Evolutionary conservation across 495 filamentous ascomycete genomes (phyloP).

Genomic region (Pyrenula aspistea): DNA sequence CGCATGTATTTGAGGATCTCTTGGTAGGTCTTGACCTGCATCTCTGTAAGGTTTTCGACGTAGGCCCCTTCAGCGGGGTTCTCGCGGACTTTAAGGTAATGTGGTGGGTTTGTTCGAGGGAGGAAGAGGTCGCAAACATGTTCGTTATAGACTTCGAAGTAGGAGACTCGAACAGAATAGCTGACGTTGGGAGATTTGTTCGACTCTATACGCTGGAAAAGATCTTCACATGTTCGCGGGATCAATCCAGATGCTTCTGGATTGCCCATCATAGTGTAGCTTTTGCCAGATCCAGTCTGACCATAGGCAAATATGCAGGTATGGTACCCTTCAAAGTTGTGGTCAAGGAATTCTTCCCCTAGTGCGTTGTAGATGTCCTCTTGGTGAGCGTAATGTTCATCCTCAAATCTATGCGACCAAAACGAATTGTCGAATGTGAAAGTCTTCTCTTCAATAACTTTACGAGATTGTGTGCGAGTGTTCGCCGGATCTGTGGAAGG

Average conservation of each 20-base stretch:
- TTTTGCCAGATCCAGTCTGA: conserved; percentile 95
- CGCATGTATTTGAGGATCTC: conserved; percentile 89
- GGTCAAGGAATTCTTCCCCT: conserved; percentile 94
- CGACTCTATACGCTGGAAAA: conserved; percentile 87
- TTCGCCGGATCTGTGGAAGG: conserved; percentile 52
- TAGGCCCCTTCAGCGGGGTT: conserved; percentile 94
- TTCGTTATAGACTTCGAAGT: conserved; percentile 99
- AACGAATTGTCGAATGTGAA: conserved; percentile 98
- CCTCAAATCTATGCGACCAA: conserved; percentile 72
- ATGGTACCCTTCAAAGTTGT: conserved; percentile 99
- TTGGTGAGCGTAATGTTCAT: conserved; percentile 72
- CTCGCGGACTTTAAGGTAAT: conserved; percentile 96
- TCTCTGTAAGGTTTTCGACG: conserved; percentile 89
- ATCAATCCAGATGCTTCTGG: conserved; percentile 80
- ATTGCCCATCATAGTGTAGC: conserved; percentile 99
- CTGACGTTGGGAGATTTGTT: conserved; percentile 77
- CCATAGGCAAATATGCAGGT: conserved; percentile 99
- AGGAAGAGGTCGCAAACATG: conserved; percentile 92
- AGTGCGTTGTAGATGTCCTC: conserved; percentile 90
- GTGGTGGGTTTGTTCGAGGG: conserved; percentile 58
- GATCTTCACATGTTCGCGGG: conserved; percentile 89
- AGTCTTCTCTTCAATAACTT: conserved; percentile 70
- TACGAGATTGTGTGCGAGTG: conserved; percentile 54
- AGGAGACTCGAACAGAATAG: conserved; percentile 93
- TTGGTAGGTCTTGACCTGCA: conserved; percentile 66